These are phyloP conservation scores for Salvia miltiorrhiza DNA, from an alignment of 257 asterid species.

Conservation along the genomic window DNA sequence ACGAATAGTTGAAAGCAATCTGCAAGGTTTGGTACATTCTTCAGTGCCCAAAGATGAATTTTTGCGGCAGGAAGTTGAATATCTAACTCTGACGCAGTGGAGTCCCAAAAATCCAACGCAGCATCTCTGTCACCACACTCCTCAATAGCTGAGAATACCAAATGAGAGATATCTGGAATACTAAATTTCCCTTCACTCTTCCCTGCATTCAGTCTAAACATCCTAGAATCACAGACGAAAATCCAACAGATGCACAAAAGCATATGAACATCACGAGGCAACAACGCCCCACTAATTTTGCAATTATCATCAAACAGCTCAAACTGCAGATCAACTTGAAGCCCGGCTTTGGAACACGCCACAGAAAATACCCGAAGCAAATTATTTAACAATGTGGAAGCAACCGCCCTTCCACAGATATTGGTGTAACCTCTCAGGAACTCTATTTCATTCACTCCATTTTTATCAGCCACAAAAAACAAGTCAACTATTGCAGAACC, in stretches of 20 bases:
- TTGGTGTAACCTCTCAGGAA: constrained; percentile 75
- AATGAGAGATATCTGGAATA: constrained; percentile 70
- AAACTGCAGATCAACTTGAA: constrained; percentile 57
- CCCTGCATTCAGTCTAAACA: constrained; percentile 25
- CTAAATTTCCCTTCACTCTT: constrained; percentile 28
- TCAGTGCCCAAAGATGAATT: constrained; percentile 70
- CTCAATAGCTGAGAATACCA: constrained; percentile 63
- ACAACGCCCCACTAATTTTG: constrained; percentile 58
- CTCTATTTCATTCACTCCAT: constrained; percentile 71
- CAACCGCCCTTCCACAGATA: constrained; percentile 61
- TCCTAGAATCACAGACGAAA: constrained; percentile 64
- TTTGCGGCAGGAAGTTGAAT: constrained; percentile 60
- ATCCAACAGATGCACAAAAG: constrained; percentile 74
- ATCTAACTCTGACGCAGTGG: constrained; percentile 37
- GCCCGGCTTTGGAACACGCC: constrained; percentile 56
- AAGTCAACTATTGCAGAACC: constrained; percentile 71
- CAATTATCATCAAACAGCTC: constrained; percentile 57
- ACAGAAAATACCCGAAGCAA: constrained; percentile 48
- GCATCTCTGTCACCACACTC: constrained; percentile 46
- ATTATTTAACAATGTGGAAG: constrained; percentile 59
- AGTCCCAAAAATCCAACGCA: constrained; percentile 53
- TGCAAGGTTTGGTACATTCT: constrained; percentile 66
- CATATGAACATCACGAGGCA: constrained; percentile 40
- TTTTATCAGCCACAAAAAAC: constrained; percentile 56
- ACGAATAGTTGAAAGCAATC: constrained; percentile 74